Conservation (phyloP, 2,329 filamentous ascomycete genomes). For the Aspergillus sp. region DNA sequence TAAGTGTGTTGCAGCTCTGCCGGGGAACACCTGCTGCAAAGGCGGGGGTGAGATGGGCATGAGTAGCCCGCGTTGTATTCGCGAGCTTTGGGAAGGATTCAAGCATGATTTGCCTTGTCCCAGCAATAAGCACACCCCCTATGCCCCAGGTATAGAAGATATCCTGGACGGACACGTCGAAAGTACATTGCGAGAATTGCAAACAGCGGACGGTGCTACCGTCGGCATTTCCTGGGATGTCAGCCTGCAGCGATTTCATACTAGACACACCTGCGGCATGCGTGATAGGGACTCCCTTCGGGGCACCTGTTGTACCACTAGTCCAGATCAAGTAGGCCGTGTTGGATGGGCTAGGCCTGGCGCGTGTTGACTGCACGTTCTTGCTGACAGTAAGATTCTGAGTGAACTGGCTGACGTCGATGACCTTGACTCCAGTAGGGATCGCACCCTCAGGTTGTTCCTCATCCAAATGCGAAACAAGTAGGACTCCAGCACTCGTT, state of each 20-base stretch:
- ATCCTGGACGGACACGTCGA: constrained; percentile 43
- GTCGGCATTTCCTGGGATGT: constrained; percentile 30
- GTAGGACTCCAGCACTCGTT: constrained; percentile 31
- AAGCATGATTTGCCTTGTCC: constrained; percentile 29
- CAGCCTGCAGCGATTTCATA: constrained; percentile 35
- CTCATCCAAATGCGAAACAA: constrained; percentile 26
- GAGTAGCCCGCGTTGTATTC: constrained; percentile 28
- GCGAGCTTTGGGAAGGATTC: constrained; percentile 27
- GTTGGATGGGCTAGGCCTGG: constrained; percentile 13
- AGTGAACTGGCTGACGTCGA: constrained; percentile 30
- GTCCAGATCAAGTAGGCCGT: constrained; percentile 44
- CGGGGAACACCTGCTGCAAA: constrained; percentile 32
- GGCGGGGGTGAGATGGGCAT: constrained; percentile 33
- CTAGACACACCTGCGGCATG: constrained; percentile 38
- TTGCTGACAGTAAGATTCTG: neutral
- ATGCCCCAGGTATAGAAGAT: constrained; percentile 32
- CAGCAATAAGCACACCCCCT: constrained; percentile 28
- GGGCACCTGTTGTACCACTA: constrained; percentile 37
- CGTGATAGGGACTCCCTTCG: constrained; percentile 41
- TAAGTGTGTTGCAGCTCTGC: constrained; percentile 28
- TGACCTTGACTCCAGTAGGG: constrained; percentile 25
- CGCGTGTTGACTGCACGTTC: neutral
- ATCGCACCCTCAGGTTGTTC: constrained; percentile 25
- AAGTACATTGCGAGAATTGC: constrained; percentile 41
- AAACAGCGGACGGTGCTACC: constrained; percentile 32